Percentiles rank a stretch among this genome's conserved stretches.
Evolutionary conservation across 2,329 filamentous ascomycete genomes (phyloP).

Genomic region (Cytospora paraplurivora): DNA sequence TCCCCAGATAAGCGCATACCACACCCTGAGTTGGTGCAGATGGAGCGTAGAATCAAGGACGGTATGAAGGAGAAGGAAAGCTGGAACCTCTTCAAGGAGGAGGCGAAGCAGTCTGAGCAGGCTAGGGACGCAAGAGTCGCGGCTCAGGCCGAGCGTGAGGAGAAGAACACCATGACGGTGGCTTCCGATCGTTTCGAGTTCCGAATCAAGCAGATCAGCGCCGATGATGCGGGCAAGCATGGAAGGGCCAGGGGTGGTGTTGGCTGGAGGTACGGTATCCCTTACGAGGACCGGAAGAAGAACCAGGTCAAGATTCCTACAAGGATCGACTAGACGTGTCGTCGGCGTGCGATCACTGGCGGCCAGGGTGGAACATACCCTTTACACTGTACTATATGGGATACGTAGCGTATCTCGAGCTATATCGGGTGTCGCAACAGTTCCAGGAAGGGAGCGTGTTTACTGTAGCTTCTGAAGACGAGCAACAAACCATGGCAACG

Average conservation of each 20-base stretch:
- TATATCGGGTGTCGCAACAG: neutral
- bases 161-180: conserved; percentile 47
- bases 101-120: conserved; percentile 44
- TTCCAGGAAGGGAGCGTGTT: neutral
- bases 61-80: conserved; percentile 44
- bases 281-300: conserved; percentile 62
- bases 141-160: conserved; percentile 40
- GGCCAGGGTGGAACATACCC: conserved; percentile 36
- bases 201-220: conserved; percentile 61
- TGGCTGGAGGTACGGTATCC: conserved; percentile 66
- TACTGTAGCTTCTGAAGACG: neutral
- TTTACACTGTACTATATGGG: conserved; percentile 9
- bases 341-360: neutral
- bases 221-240: conserved; percentile 56
- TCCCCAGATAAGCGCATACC: conserved; percentile 63
- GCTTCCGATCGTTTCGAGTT: conserved; percentile 61
- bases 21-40: conserved; percentile 61
- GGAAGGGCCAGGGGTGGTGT: conserved; percentile 55
- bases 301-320: conserved; percentile 70
- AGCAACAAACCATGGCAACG: conserved; percentile 3
- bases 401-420: neutral
- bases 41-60: conserved; percentile 51
- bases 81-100: conserved; percentile 42
- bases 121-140: conserved; percentile 45
- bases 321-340: conserved; percentile 47